Evolutionary conservation across 2,329 filamentous ascomycete species (phyloP), one percentile per base, ranked within the genome.

Genomic region (Fusarium poae): DNA sequence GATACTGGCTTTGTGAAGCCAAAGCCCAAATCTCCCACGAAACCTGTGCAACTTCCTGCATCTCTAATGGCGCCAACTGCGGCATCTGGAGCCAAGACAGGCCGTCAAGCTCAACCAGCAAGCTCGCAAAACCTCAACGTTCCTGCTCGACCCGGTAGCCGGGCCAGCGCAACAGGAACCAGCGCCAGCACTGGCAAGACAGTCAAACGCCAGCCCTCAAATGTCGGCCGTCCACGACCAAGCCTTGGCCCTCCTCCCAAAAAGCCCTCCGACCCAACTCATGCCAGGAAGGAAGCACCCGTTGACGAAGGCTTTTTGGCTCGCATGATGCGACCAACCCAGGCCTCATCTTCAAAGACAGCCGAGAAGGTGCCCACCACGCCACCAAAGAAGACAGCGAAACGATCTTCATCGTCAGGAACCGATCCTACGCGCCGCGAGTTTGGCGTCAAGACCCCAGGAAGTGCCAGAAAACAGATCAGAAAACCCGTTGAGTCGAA

Each of bases 301-400:
- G 83, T 91, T 2, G 90, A 92, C 67, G 89, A 92, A 68, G 80
- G 88, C 16, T 94, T 94, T 79, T 80, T 94, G 27, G 91, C 91
- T n/a, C 87, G 92, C 53, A 93, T 94, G 91, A 94, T 91, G 88
- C 84, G 91, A 40, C 92, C 92, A 3, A 94, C 92, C 0, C 86
- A 90, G 44, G 83, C 87, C 45, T 92, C 89, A 7, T 85, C 89
- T 11, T 89, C 84, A 67, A 93, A 92, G 79, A 85, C 86, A 0
- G 82, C 86, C 4, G 90, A 92, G 7, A 93, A 92, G 79, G 77
- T 76, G 2, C 79, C 83, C 3, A 68, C 79, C 0, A 86, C 85
- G 1, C 85, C 86, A 3, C 85, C 86, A 0, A 79, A 81, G 58
- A 85, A 81, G 67, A 63, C 74, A 27, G 57, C 65, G 11, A 68